phyloP scores from a whole-genome alignment of 768 basidiomycete species.

The Trametes cinnabarina region DNA sequence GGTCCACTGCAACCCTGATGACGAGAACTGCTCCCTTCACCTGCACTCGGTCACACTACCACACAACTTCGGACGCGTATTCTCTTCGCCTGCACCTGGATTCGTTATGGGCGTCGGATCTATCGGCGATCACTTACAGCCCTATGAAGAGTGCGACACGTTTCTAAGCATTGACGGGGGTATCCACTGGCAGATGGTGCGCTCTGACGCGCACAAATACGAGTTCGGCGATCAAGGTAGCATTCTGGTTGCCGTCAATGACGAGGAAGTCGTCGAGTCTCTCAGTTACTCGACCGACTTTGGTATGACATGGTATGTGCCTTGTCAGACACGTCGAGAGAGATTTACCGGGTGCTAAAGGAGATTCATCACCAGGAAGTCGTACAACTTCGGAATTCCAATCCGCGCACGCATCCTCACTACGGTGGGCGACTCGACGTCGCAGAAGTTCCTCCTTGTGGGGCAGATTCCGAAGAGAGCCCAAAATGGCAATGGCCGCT shows the following conservation, averaged over 20 bases:
- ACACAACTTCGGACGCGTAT: slow-evolving; percentile 92
- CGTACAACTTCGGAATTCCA: slow-evolving; percentile 65
- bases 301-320: slow-evolving; percentile 75
- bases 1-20: slow-evolving; percentile 59
- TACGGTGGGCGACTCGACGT: slow-evolving; percentile 92
- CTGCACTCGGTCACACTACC: slow-evolving; percentile 89
- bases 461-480: slow-evolving; percentile 71
- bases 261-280: slow-evolving; percentile 71
- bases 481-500: slow-evolving; percentile 51
- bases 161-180: slow-evolving; percentile 93
- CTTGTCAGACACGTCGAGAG: background rate
- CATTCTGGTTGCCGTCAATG: slow-evolving; percentile 77
- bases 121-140: slow-evolving; percentile 61
- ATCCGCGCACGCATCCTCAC: slow-evolving; percentile 76
- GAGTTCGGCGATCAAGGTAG: slow-evolving; percentile 93
- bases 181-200: slow-evolving; percentile 78
- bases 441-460: slow-evolving; percentile 91
- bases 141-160: slow-evolving; percentile 88
- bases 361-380: slow-evolving; percentile 50
- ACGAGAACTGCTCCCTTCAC: slow-evolving; percentile 79
- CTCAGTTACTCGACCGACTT: slow-evolving; percentile 81
- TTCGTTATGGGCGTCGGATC: slow-evolving; percentile 96
- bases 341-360: background rate
- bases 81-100: slow-evolving; percentile 93
- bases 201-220: slow-evolving; percentile 80